phyloP scores from a whole-genome alignment of 139 green algal species.

The Coccomyxa sp. region DNA sequence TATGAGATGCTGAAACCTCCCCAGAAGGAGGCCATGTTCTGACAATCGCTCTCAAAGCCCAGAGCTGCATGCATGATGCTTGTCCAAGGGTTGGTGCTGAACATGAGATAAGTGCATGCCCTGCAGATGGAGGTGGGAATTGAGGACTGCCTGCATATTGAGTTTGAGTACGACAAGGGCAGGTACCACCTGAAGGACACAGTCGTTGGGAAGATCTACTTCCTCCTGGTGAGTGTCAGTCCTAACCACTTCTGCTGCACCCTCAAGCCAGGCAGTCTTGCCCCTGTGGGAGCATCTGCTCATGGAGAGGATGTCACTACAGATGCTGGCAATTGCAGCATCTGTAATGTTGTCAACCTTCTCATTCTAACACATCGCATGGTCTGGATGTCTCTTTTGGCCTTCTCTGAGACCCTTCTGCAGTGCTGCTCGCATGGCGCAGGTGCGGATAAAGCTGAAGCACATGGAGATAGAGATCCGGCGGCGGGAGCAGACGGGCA shows the following conservation, averaged over 20 bases:
- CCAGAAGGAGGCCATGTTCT: not conserved
- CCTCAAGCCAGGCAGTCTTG: no score
- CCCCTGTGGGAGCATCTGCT: no score
- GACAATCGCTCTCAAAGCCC: not conserved
- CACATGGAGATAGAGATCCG: slow-evolving; percentile 99
- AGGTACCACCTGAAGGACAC: slow-evolving; percentile 89
- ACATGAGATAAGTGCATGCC: no score
- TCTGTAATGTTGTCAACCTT: no score
- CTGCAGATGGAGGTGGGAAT: slow-evolving; percentile 98
- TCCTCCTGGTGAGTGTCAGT: slow-evolving; percentile 87
- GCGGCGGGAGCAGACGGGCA: slow-evolving; percentile 86
- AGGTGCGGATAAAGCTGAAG: slow-evolving; percentile 97
- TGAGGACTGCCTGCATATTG: slow-evolving; percentile 99
- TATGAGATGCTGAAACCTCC: not conserved
- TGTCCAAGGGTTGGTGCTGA: no score
- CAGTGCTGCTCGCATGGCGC: not conserved
- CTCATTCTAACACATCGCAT: no score
- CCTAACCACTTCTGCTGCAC: no score
- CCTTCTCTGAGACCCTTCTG: no score
- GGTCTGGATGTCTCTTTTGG: no score
- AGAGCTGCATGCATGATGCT: no score
- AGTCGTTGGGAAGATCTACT: slow-evolving; percentile 96
- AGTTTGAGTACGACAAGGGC: slow-evolving; percentile 97
- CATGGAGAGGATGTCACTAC: no score
- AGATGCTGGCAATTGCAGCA: no score